phyloP scores from a whole-genome alignment of 2,329 filamentous ascomycete genomes.

The Microsporum ferrugineum region DNA sequence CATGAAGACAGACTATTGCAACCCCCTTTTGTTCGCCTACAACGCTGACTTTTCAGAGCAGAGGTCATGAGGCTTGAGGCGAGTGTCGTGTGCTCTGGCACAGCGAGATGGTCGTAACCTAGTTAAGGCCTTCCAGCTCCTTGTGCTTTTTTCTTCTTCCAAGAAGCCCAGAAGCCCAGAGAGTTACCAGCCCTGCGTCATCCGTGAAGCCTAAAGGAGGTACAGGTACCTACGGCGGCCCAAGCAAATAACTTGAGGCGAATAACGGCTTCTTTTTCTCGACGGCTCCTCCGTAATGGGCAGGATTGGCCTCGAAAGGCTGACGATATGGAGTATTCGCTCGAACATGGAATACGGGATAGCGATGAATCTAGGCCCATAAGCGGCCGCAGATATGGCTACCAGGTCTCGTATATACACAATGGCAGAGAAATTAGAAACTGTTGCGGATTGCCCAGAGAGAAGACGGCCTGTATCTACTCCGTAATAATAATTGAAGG shows the following conservation, averaged over 20 bases:
- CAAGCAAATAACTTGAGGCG: not conserved
- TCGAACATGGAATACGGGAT: not conserved
- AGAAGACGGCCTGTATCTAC: not conserved
- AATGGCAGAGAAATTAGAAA: not conserved
- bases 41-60: not conserved
- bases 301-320: not conserved
- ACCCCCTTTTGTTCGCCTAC: not conserved
- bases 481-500: not conserved
- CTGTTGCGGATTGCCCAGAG: not conserved
- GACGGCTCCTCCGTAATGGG: not conserved
- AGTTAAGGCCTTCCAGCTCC: not conserved
- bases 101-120: not conserved
- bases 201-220: not conserved
- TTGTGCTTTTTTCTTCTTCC: not conserved
- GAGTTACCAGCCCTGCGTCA: not conserved
- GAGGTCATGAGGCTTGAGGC: not conserved
- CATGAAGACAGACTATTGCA: not conserved
- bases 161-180: not conserved
- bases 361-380: not conserved
- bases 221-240: not conserved
- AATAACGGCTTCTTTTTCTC: not conserved
- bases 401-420: not conserved
- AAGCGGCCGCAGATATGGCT: not conserved
- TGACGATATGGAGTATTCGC: not conserved
- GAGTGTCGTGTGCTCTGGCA: not conserved